Percentiles rank a stretch among this genome's conserved stretches.
These are phyloP conservation scores for Suillus subalutaceus DNA, from an alignment of 768 basidiomycete genomes.

Conservation along the genomic window DNA sequence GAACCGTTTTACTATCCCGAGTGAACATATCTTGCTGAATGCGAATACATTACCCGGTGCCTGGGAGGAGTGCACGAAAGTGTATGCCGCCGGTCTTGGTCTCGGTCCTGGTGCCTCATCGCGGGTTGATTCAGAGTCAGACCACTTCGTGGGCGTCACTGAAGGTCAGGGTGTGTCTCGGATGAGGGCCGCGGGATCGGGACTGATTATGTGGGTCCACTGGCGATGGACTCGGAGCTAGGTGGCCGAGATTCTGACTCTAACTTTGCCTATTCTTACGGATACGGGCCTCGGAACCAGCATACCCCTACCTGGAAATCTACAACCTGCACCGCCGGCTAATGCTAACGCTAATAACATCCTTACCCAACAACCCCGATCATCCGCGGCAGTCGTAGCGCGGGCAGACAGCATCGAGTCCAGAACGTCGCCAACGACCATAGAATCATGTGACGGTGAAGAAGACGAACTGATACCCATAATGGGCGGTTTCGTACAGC, in stretches of 20 bases:
- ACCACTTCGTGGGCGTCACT: not conserved
- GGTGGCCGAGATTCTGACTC: not conserved
- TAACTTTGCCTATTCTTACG: constrained; percentile 25
- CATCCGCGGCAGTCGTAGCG: constrained; percentile 10
- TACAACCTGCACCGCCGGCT: constrained; percentile 24
- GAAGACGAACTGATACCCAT: constrained; percentile 51
- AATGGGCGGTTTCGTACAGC: constrained; percentile 63
- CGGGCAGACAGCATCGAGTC: constrained; percentile 7
- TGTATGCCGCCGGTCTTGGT: not conserved
- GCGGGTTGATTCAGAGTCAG: not conserved
- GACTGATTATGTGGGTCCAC: not conserved
- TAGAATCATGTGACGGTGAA: constrained; percentile 13
- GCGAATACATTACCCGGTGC: constrained; percentile 6
- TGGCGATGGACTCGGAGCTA: not conserved
- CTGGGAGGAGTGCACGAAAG: constrained; percentile 2
- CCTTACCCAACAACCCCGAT: constrained; percentile 18
- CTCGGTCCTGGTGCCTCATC: not conserved
- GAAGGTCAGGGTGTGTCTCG: not conserved
- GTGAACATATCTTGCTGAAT: constrained; percentile 12
- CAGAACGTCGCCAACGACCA: not conserved
- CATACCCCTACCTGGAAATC: constrained; percentile 35
- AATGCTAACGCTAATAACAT: not conserved
- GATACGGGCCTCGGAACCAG: constrained; percentile 27
- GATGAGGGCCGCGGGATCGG: not conserved
- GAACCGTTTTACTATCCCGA: constrained; percentile 17